phyloP scores from a whole-genome alignment of 2,329 filamentous ascomycete species.

The Cordyceps tenuipes region DNA sequence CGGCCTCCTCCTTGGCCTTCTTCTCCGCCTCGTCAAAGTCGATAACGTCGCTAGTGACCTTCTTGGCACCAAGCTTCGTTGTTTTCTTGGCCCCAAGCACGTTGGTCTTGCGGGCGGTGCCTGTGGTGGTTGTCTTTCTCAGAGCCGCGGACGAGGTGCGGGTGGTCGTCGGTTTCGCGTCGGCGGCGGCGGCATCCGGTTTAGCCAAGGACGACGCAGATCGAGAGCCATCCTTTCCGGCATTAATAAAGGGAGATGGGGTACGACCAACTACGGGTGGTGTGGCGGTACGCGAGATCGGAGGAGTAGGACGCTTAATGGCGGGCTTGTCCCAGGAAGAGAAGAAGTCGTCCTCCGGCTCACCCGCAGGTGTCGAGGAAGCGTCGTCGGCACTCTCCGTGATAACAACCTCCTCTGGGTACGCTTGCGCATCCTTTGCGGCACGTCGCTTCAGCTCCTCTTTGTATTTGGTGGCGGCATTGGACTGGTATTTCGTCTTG shows the following conservation, averaged over 20 bases:
- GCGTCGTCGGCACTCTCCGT: constrained; percentile 65
- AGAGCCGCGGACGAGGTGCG: constrained; percentile 73
- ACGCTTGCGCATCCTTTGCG: constrained; percentile 77
- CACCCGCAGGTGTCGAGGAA: constrained; percentile 68
- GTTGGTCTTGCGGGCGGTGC: constrained; percentile 69
- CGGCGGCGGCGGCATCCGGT: constrained; percentile 34
- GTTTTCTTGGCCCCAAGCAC: constrained; percentile 80
- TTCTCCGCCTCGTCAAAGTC: constrained; percentile 97
- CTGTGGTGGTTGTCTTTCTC: constrained; percentile 59
- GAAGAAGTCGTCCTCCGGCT: constrained; percentile 94
- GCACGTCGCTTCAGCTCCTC: constrained; percentile 86
- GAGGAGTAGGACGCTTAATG: constrained; percentile 93
- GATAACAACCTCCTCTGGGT: constrained; percentile 77
- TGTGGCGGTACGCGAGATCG: constrained; percentile 80
- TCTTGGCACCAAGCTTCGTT: constrained; percentile 84
- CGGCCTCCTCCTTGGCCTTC: constrained; percentile 94
- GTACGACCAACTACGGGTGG: constrained; percentile 74
- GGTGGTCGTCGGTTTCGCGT: constrained; percentile 53
- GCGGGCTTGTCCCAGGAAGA: constrained; percentile 97
- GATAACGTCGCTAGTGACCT: constrained; percentile 69
- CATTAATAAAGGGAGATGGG: constrained; percentile 81
- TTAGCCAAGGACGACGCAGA: constrained; percentile 75
- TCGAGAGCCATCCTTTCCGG: constrained; percentile 65
- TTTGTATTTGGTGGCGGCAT: constrained; percentile 94
- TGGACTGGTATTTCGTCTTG: constrained; percentile 94